These are phyloP conservation scores for Barnettozyma californica DNA, from an alignment of 805 yeast genomes.

Conservation along the genomic window DNA sequence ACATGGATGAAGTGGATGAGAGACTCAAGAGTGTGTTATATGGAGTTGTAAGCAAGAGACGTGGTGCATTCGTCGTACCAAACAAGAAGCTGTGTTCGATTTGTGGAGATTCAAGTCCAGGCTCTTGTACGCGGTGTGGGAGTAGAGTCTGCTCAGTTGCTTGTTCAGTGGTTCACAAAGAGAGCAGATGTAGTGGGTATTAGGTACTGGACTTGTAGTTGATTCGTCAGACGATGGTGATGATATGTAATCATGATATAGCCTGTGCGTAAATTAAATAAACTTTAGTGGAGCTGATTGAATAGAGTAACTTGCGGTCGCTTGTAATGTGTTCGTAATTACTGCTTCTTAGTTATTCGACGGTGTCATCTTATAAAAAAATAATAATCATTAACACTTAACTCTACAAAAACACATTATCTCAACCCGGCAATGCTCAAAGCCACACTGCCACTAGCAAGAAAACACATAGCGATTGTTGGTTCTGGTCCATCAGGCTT, in stretches of 20 bases:
- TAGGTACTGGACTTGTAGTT: too few relatives aligned
- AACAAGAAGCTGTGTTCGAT: constrained; percentile 39
- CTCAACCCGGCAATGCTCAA: not conserved
- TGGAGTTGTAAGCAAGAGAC: constrained; percentile 28
- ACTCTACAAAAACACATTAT: not conserved
- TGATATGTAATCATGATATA: too few relatives aligned
- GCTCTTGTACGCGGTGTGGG: constrained; percentile 37
- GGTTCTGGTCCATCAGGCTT: constrained; percentile 98
- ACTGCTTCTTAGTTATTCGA: too few relatives aligned
- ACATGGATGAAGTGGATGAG: constrained; percentile 36
- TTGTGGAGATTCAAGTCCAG: constrained; percentile 39
- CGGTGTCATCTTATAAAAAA: not conserved
- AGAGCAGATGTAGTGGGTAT: constrained; percentile 37
- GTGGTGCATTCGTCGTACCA: constrained; percentile 27
- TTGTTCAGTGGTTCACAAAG: constrained; percentile 37
- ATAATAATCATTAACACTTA: not conserved
- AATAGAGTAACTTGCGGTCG: too few relatives aligned
- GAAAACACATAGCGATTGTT: constrained; percentile 41
- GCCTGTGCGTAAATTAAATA: too few relatives aligned
- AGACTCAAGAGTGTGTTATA: constrained; percentile 28
- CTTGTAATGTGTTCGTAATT: too few relatives aligned
- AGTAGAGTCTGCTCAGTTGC: constrained; percentile 37
- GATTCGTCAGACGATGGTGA: not conserved
- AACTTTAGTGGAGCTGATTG: too few relatives aligned
- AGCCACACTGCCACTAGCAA: constrained; percentile 9